Percentiles rank a stretch among this genome's conserved stretches.
phyloP scores from a whole-genome alignment of 2,329 filamentous ascomycete genomes.

The Verticillium tricorpus region DNA sequence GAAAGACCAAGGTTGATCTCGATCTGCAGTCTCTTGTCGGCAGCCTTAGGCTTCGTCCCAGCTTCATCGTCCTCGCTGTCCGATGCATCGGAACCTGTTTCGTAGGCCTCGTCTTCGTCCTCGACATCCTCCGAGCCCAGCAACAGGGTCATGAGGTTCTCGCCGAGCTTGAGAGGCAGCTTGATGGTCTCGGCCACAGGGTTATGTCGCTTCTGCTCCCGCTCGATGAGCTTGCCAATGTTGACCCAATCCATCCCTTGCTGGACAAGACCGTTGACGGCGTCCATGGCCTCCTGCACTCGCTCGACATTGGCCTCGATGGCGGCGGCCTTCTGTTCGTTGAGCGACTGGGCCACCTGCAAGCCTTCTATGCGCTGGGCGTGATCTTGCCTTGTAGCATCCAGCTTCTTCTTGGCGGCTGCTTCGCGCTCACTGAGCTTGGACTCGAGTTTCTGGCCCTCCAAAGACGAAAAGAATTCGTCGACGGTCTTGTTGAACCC shows the following conservation, averaged over 20 bases:
- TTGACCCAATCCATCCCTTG: conserved; percentile 98
- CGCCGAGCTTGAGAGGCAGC: conserved; percentile 81
- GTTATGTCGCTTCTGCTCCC: conserved; percentile 77
- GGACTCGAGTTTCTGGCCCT: conserved; percentile 88
- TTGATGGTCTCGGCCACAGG: conserved; percentile 84
- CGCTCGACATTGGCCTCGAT: conserved; percentile 88
- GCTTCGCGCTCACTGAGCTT: conserved; percentile 77
- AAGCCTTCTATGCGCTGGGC: conserved; percentile 79
- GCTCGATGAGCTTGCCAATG: conserved; percentile 80
- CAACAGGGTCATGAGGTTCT: conserved; percentile 79
- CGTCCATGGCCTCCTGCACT: conserved; percentile 88
- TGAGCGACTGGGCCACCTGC: conserved; percentile 74
- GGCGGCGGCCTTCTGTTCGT: conserved; percentile 81
- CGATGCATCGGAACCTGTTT: conserved; percentile 61
- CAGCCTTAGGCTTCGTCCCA: conserved; percentile 24
- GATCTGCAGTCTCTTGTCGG: conserved; percentile 59
- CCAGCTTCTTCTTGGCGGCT: conserved; percentile 75
- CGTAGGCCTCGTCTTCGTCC: conserved; percentile 55
- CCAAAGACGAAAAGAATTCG: conserved; percentile 94
- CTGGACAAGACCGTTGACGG: conserved; percentile 84
- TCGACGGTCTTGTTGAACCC: conserved; percentile 92
- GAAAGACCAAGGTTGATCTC: conserved; percentile 81
- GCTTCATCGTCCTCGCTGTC: conserved; percentile 45
- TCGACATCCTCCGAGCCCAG: conserved; percentile 67
- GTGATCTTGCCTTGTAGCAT: conserved; percentile 80